Evolutionary conservation across 192 early-diverging fungal genomes (phyloP).

Genomic region (Dispira simplex): DNA sequence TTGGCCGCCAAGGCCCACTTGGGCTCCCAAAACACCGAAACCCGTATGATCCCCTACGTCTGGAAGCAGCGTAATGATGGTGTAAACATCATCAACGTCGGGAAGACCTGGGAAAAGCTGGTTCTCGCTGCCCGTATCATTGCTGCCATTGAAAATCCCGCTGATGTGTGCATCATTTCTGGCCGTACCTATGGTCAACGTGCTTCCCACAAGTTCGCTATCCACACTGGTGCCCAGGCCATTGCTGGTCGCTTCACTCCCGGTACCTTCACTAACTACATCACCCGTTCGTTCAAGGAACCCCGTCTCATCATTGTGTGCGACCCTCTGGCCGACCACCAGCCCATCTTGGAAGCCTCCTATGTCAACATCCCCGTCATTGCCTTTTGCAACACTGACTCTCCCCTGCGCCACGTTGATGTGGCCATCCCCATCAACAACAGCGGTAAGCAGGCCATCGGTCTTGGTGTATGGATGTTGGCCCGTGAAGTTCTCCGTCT

Average conservation of each 20-base stretch:
- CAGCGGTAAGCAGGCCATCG: slow-evolving; percentile 97
- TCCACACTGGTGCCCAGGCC: slow-evolving; percentile 96
- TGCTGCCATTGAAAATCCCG: slow-evolving; percentile 96
- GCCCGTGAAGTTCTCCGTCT: slow-evolving; percentile 98
- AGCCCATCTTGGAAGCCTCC: slow-evolving; percentile 97
- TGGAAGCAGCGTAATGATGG: slow-evolving; percentile 96
- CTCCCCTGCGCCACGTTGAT: slow-evolving; percentile 86
- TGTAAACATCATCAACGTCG: slow-evolving; percentile 97
- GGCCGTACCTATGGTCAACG: slow-evolving; percentile 96
- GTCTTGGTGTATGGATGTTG: slow-evolving; percentile 94
- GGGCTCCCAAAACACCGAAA: slow-evolving; percentile 95
- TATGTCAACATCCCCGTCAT: slow-evolving; percentile 99
- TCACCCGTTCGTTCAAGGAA: slow-evolving; percentile 98
- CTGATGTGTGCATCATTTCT: slow-evolving; percentile 95
- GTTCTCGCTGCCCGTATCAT: slow-evolving; percentile 97
- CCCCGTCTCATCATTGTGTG: slow-evolving; percentile 95
- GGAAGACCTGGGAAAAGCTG: slow-evolving; percentile 99
- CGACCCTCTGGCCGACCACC: slow-evolving; percentile 96
- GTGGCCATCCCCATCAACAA: slow-evolving; percentile 99
- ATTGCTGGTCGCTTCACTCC: slow-evolving; percentile 99
- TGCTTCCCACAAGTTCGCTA: slow-evolving; percentile 96
- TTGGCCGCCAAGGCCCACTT: slow-evolving; percentile 96
- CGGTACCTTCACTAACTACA: slow-evolving; percentile 99
- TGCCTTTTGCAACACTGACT: slow-evolving; percentile 96
- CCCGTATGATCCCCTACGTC: slow-evolving; percentile 90